Percentiles rank a stretch among this genome's conserved stretches.
These are phyloP conservation scores for Ophiognomonia clavigignenti-juglandacearum DNA, from an alignment of 2,329 filamentous ascomycete species.

Conservation along the genomic window DNA sequence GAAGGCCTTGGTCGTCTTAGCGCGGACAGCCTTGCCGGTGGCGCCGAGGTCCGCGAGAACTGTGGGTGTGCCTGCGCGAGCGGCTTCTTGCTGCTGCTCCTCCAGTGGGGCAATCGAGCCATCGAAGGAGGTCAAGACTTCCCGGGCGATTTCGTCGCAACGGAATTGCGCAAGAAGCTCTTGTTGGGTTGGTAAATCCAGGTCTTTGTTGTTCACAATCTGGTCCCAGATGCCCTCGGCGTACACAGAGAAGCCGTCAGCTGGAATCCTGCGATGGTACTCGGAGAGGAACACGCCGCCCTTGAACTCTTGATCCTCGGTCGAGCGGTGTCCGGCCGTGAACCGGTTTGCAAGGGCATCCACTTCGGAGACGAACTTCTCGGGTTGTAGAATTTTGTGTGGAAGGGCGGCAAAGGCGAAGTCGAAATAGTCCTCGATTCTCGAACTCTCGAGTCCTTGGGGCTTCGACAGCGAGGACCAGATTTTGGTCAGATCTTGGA, in stretches of 20 bases:
- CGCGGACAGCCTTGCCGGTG: slow-evolving; percentile 66
- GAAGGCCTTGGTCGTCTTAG: slow-evolving; percentile 75
- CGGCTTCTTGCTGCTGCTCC: slow-evolving; percentile 73
- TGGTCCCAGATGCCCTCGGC: slow-evolving; percentile 96
- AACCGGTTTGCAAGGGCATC: slow-evolving; percentile 77
- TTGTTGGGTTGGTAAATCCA: slow-evolving; percentile 94
- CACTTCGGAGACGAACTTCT: slow-evolving; percentile 81
- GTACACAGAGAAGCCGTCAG: slow-evolving; percentile 93
- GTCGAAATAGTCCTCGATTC: slow-evolving; percentile 96
- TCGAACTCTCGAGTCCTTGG: slow-evolving; percentile 76
- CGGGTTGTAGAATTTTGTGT: slow-evolving; percentile 93
- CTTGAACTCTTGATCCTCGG: slow-evolving; percentile 68
- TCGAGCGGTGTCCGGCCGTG: slow-evolving; percentile 70
- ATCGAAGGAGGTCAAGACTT: slow-evolving; percentile 82
- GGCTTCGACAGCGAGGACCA: slow-evolving; percentile 94
- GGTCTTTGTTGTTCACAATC: slow-evolving; percentile 97
- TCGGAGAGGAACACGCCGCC: slow-evolving; percentile 86
- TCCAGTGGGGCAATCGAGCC: slow-evolving; percentile 77
- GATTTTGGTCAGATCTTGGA: slow-evolving; percentile 86
- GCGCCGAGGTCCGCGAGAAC: slow-evolving; percentile 72
- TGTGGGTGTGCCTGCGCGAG: slow-evolving; percentile 64
- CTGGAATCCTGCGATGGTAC: slow-evolving; percentile 92
- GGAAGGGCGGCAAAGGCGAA: slow-evolving; percentile 94
- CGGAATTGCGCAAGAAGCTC: slow-evolving; percentile 95
- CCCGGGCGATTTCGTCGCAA: slow-evolving; percentile 92